Conservation (phyloP, 495 filamentous ascomycete species). For the Entonaema liquescens region DNA sequence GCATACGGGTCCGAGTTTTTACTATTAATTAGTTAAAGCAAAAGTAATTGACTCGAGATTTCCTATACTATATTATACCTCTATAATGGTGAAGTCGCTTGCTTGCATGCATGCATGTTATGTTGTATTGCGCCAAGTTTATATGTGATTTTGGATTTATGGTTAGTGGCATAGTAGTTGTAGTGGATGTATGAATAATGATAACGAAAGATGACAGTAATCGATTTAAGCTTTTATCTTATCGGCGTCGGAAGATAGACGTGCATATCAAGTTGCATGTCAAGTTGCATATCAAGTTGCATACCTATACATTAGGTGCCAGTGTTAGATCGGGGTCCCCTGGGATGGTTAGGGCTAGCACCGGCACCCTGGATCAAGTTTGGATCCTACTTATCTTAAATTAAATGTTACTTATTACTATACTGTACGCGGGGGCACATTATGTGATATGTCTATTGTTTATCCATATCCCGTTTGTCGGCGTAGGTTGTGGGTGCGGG, state of each 20-base stretch:
- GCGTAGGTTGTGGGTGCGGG: conserved; percentile 1
- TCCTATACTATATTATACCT: too few relatives aligned
- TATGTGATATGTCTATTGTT: not conserved
- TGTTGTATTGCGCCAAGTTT: too few relatives aligned
- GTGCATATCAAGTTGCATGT: too few relatives aligned
- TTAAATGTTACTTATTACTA: not conserved
- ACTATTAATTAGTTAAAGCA: too few relatives aligned
- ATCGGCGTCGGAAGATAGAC: not conserved
- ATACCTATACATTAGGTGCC: not conserved
- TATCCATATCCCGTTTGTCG: not conserved
- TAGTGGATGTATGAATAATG: conserved; percentile 26
- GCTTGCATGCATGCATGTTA: too few relatives aligned
- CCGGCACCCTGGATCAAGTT: too few relatives aligned
- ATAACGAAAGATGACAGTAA: conserved; percentile 17
- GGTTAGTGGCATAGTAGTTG: too few relatives aligned
- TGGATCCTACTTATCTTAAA: too few relatives aligned
- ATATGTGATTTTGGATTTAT: too few relatives aligned
- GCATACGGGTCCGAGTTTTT: too few relatives aligned
- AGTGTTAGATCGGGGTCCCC: conserved; percentile 1
- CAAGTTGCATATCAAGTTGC: not conserved
- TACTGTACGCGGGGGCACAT: not conserved
- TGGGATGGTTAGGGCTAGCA: not conserved
- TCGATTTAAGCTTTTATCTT: conserved; percentile 30
- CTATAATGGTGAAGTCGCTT: too few relatives aligned
- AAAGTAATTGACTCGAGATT: too few relatives aligned